These are phyloP conservation scores for Aureobasidium sp. DNA, from an alignment of 2,329 filamentous ascomycete genomes.

Conservation along the genomic window DNA sequence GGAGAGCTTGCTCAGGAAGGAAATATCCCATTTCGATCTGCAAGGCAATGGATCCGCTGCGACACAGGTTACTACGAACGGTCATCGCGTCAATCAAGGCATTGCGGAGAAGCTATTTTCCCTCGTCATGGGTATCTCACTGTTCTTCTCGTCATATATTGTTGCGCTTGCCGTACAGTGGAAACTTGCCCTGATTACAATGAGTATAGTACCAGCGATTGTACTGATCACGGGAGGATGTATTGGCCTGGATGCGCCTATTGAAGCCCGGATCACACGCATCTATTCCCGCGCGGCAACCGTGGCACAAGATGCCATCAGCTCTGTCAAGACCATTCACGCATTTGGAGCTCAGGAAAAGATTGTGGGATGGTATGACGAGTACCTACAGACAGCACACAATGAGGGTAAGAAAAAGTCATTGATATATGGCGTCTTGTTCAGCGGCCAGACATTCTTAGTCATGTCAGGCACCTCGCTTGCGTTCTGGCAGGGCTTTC, in stretches of 20 bases:
- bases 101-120: conserved; percentile 66
- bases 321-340: conserved; percentile 41
- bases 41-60: conserved; percentile 54
- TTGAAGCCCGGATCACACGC: conserved; percentile 14
- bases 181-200: conserved; percentile 54
- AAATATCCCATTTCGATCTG: conserved; percentile 56
- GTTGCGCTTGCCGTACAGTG: conserved; percentile 59
- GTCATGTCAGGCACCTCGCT: conserved; percentile 31
- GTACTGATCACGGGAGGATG: conserved; percentile 22
- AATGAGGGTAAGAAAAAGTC: conserved; percentile 38
- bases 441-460: conserved; percentile 35
- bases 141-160: conserved; percentile 58
- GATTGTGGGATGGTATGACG: conserved; percentile 36
- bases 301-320: conserved; percentile 43
- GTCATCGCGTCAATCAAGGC: conserved; percentile 58
- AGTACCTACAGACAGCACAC: conserved; percentile 34
- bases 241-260: conserved; percentile 26
- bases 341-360: conserved; percentile 40
- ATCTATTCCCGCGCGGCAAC: conserved; percentile 38
- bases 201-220: conserved; percentile 39
- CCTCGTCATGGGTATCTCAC: conserved; percentile 51
- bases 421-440: conserved; percentile 34
- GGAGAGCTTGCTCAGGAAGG: conserved; percentile 50
- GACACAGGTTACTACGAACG: conserved; percentile 52
- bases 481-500: conserved; percentile 38